Evolutionary conservation across 305 asterid genomes (phyloP).

Genomic region (Withania somnifera): DNA sequence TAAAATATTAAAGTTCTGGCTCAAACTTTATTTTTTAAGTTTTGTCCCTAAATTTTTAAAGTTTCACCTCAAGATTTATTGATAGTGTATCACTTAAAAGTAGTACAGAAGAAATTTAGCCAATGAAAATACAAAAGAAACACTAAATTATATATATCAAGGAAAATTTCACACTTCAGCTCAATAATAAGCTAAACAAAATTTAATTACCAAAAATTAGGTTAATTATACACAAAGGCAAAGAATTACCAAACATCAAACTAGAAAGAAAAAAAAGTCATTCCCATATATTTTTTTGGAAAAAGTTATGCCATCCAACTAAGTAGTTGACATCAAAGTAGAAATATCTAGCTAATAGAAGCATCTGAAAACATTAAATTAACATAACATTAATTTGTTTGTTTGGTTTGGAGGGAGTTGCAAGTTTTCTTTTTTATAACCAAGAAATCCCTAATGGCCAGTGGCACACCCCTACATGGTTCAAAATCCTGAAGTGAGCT

Average conservation of each 20-base stretch:
- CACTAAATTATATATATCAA: not conserved
- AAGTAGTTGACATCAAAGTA: too few relatives aligned
- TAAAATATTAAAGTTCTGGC: not conserved
- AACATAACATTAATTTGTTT: too few relatives aligned
- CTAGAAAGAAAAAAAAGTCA: not conserved
- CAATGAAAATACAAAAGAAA: not conserved
- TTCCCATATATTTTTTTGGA: too few relatives aligned
- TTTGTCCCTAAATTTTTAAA: not conserved
- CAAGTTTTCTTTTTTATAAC: too few relatives aligned
- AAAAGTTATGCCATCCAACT: too few relatives aligned
- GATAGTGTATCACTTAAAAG: not conserved
- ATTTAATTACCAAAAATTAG: not conserved
- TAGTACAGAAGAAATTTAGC: not conserved
- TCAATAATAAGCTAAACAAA: not conserved
- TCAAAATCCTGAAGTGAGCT: too few relatives aligned
- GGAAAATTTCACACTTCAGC: not conserved
- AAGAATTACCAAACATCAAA: not conserved
- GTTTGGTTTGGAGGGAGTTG: too few relatives aligned
- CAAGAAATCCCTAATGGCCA: too few relatives aligned
- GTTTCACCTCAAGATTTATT: not conserved
- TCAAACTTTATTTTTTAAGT: not conserved
- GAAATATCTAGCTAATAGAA: too few relatives aligned
- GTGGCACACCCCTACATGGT: too few relatives aligned
- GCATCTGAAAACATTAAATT: too few relatives aligned
- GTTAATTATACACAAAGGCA: not conserved